phyloP scores from a whole-genome alignment of 306 rosid genomes.

The Cyamopsis tetragonoloba region DNA sequence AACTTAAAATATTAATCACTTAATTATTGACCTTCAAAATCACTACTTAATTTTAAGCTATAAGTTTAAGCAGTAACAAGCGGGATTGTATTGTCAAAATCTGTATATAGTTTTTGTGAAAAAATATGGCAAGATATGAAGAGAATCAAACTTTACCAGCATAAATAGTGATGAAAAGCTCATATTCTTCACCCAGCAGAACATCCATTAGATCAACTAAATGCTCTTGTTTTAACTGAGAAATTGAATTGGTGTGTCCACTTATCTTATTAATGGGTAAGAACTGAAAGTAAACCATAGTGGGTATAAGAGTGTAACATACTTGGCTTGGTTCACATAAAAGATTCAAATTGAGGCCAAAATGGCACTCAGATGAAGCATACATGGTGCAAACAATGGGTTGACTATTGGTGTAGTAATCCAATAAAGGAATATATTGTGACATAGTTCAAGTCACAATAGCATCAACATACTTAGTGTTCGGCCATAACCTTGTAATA shows the following conservation, averaged over 20 bases:
- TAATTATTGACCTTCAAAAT: not conserved
- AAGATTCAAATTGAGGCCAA: conserved; percentile 49
- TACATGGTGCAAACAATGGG: conserved; percentile 52
- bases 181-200: conserved; percentile 40
- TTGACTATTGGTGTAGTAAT: conserved; percentile 41
- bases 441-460: conserved; percentile 57
- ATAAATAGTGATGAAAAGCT: conserved; percentile 51
- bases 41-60: too few species aligned
- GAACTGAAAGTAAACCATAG: conserved; percentile 53
- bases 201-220: conserved; percentile 49
- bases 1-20: too few species aligned
- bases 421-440: too few species aligned
- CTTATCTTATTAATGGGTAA: conserved; percentile 37
- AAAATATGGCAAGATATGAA: too few species aligned
- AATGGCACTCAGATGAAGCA: too few species aligned
- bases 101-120: too few species aligned
- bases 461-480: conserved; percentile 49
- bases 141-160: too few species aligned
- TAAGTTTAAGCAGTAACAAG: too few species aligned
- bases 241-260: too few species aligned
- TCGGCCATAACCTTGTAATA: conserved; percentile 47
- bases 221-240: too few species aligned
- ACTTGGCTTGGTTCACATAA: conserved; percentile 42
- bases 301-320: conserved; percentile 47
- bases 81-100: too few species aligned